phyloP scores from a whole-genome alignment of 176 grass and related monocot genomes.

The Oryza nivara region DNA sequence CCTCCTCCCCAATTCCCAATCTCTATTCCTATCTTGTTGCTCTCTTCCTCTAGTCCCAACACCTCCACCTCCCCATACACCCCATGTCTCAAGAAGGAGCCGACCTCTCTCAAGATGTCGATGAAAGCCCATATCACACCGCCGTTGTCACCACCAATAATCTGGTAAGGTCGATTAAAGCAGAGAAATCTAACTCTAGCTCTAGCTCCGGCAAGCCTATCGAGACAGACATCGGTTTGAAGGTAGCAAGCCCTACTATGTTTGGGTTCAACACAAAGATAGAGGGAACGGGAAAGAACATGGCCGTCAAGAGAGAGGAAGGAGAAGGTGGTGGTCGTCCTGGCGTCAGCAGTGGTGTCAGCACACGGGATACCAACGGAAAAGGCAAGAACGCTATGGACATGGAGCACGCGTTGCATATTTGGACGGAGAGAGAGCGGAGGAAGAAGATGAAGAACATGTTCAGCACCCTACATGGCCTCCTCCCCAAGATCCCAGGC shows the following conservation, averaged over 20 bases:
- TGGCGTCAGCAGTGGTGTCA: background rate
- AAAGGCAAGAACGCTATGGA: background rate
- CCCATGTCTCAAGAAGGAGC: background rate
- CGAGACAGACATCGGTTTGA: background rate
- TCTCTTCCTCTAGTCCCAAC: background rate
- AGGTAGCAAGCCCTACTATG: background rate
- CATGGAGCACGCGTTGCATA: background rate
- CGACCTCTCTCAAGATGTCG: background rate
- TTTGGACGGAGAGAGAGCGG: background rate
- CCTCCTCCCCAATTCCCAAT: background rate
- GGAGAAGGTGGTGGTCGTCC: background rate
- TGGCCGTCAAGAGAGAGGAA: background rate
- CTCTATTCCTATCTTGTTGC: background rate
- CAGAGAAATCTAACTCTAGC: background rate
- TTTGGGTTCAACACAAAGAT: background rate
- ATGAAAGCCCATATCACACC: background rate
- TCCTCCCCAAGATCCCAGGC: background rate
- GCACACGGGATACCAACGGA: background rate
- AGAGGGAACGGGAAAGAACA: background rate
- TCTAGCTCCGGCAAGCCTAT: background rate
- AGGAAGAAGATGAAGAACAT: constrained; percentile 6
- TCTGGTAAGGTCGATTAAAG: background rate
- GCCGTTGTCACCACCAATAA: background rate
- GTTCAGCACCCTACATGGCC: background rate
- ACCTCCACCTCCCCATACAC: background rate